Conservation (phyloP, 1,284 basidiomycete genomes). For the Moniliella sp. region DNA sequence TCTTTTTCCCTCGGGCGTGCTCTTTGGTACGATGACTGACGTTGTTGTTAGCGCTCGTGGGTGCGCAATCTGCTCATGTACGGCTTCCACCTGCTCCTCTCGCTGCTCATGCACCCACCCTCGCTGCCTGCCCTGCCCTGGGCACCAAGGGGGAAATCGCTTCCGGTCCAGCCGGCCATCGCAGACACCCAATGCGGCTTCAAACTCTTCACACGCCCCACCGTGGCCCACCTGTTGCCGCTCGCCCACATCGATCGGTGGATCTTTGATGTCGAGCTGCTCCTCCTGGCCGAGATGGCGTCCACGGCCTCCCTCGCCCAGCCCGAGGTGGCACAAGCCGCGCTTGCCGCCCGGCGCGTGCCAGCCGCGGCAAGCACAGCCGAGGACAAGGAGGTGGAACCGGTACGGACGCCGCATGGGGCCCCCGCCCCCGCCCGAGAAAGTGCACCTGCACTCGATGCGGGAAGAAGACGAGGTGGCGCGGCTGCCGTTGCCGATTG, state of each 20-base stretch:
- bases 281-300: conserved; percentile 48
- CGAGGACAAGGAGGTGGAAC: no score
- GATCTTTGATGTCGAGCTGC: conserved; percentile 84
- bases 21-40: not conserved
- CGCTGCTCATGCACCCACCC: conserved; percentile 13
- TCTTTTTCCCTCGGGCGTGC: not conserved
- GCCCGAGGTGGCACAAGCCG: no score
- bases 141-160: not conserved
- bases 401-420: no score
- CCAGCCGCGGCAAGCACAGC: no score
- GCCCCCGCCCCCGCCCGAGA: no score
- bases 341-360: no score
- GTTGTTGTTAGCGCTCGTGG: conserved; percentile 47
- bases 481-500: conserved; percentile 46
- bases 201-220: conserved; percentile 55
- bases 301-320: no score
- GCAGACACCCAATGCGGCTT: conserved; percentile 88
- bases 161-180: conserved; percentile 49
- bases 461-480: conserved; percentile 34
- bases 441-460: no score
- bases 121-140: not conserved
- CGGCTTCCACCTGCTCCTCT: conserved; percentile 46
- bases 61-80: conserved; percentile 80
- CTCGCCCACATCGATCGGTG: conserved; percentile 38
- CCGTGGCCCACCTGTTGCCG: conserved; percentile 60